These are phyloP conservation scores for Stylonectria norvegica DNA, from an alignment of 2,329 filamentous ascomycete species.

Conservation along the genomic window DNA sequence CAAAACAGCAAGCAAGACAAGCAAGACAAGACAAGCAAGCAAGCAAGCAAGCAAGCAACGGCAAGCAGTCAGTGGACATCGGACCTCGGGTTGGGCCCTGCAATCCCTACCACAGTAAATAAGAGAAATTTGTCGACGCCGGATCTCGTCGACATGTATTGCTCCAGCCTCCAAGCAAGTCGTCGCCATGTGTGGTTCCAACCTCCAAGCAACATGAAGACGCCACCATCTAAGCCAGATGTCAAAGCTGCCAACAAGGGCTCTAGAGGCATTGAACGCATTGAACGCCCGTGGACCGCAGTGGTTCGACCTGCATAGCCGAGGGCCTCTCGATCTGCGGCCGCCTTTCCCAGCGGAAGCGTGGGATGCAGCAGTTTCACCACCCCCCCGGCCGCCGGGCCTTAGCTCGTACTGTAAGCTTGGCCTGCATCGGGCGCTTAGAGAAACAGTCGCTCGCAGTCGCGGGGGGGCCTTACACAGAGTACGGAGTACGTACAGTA, in stretches of 20 bases:
- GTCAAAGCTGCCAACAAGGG: slow-evolving; percentile 16
- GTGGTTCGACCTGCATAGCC: slow-evolving; percentile 37
- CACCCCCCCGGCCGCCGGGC: too few relatives aligned
- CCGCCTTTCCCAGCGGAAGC: slow-evolving; percentile 30
- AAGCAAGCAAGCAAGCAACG: neutral
- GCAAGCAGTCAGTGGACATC: neutral
- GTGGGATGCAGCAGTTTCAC: slow-evolving; percentile 30
- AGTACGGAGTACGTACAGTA: too few relatives aligned
- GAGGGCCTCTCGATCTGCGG: slow-evolving; percentile 37
- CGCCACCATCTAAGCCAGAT: slow-evolving; percentile 7
- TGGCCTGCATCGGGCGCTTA: slow-evolving; percentile 31
- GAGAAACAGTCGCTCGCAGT: slow-evolving; percentile 16
- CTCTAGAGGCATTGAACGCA: too few relatives aligned
- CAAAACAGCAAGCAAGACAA: neutral
- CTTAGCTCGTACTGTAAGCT: slow-evolving; percentile 8
- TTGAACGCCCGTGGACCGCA: slow-evolving; percentile 19
- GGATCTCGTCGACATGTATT: slow-evolving; percentile 4
- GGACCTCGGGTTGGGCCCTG: slow-evolving; percentile 9
- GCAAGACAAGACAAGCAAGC: neutral
- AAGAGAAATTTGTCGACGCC: slow-evolving; percentile 14
- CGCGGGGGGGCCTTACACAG: too few relatives aligned
- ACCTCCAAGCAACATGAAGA: too few relatives aligned
- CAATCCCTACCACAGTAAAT: slow-evolving; percentile 8
- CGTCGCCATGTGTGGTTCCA: too few relatives aligned
- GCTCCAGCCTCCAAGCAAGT: too few relatives aligned